Conservation (phyloP, 129 eudicot genomes). For the Heracleum sosnowskyi region DNA sequence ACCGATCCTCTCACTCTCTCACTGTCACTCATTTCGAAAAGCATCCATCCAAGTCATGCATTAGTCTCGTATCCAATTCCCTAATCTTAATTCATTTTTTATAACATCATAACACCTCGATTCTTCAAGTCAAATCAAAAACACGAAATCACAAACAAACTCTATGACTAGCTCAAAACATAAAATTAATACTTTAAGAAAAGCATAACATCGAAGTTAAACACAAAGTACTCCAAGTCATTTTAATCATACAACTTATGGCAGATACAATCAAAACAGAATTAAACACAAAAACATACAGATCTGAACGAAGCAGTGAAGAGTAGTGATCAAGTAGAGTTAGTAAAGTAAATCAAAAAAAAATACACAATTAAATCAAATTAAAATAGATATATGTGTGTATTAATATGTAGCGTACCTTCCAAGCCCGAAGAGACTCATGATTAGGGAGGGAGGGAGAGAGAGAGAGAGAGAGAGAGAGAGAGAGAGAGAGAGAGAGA, state of each 20-base stretch:
- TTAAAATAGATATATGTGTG: background rate
- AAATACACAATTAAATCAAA: background rate
- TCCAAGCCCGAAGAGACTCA: conserved; percentile 95
- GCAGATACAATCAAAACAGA: background rate
- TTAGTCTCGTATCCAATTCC: background rate
- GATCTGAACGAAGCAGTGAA: background rate
- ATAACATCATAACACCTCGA: background rate
- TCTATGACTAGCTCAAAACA: background rate
- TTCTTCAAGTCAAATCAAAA: background rate
- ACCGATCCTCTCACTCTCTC: background rate
- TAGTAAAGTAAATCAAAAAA: background rate
- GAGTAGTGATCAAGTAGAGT: background rate
- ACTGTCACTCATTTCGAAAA: background rate
- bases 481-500: no score
- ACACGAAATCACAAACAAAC: background rate
- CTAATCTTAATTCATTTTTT: background rate
- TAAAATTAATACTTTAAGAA: background rate
- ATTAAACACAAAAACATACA: background rate
- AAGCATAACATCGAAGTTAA: background rate
- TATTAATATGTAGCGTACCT: conserved; percentile 27
- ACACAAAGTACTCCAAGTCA: background rate
- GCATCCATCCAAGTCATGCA: background rate
- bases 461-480: no score
- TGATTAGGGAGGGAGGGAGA: conserved; percentile 17
- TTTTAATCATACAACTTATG: background rate